Percentiles rank a stretch among this genome's conserved stretches.
Conservation (phyloP, 441 rosid genomes). For the Gossypium aridum region DNA sequence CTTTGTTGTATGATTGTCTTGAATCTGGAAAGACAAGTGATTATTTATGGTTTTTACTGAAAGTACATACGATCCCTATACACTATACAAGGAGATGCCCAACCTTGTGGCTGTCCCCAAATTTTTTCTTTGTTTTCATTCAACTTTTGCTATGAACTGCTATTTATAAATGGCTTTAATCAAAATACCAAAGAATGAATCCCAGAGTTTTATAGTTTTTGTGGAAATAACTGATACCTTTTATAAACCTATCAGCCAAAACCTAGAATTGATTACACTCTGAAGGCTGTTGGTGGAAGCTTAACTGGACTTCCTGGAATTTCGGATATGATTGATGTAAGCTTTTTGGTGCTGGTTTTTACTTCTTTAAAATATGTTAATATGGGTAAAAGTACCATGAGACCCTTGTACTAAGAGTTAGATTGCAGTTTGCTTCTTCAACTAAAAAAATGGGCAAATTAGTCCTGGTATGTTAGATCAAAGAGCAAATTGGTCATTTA, state of each 20-base stretch:
- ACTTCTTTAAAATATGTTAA: neutral
- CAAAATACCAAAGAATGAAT: neutral
- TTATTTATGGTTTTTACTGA: conserved; percentile 1
- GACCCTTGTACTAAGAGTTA: no score
- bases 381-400: no score
- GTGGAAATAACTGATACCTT: conserved; percentile 20
- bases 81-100: neutral
- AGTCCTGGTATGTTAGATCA: no score
- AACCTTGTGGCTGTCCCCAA: neutral
- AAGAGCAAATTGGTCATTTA: no score
- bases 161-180: neutral
- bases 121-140: neutral
- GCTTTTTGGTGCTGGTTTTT: conserved; percentile 17
- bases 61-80: neutral
- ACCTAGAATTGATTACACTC: conserved; percentile 85
- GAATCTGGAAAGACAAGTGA: neutral
- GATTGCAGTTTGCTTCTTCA: no score
- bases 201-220: neutral
- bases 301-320: conserved; percentile 88
- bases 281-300: conserved; percentile 99
- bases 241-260: conserved; percentile 59
- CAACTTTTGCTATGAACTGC: neutral
- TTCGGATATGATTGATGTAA: conserved; percentile 94
- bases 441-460: no score
- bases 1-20: neutral